Evolutionary conservation across 1,284 basidiomycete genomes (phyloP).

Genomic region (Austroboletus niveus): DNA sequence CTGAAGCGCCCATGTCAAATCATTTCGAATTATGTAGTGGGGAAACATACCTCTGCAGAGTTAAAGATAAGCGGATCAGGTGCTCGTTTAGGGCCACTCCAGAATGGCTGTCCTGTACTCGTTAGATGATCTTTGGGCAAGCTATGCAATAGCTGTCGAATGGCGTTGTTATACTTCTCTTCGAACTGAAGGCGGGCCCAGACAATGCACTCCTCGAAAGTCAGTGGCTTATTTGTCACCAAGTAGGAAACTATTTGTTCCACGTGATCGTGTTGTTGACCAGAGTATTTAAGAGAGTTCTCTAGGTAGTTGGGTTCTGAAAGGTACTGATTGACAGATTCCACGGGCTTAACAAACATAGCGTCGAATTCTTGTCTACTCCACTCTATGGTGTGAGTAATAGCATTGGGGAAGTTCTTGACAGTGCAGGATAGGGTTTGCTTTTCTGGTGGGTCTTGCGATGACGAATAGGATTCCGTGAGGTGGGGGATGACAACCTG

Average conservation of each 20-base stretch:
- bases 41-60: constrained; percentile 73
- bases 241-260: constrained; percentile 90
- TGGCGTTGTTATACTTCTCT: constrained; percentile 91
- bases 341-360: constrained; percentile 91
- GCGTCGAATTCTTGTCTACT: constrained; percentile 91
- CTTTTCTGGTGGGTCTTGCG: constrained; percentile 99
- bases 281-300: constrained; percentile 85
- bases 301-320: constrained; percentile 97
- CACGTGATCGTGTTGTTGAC: constrained; percentile 88
- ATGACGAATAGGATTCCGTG: constrained; percentile 97
- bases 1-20: constrained; percentile 40
- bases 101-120: constrained; percentile 91
- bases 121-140: constrained; percentile 92
- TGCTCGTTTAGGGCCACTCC: constrained; percentile 97
- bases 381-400: constrained; percentile 99
- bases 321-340: constrained; percentile 95
- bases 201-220: constrained; percentile 95
- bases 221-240: constrained; percentile 89
- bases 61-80: constrained; percentile 92
- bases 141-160: constrained; percentile 91
- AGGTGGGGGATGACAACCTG: constrained; percentile 96
- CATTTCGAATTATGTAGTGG: not conserved
- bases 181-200: constrained; percentile 98
- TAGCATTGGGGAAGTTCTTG: constrained; percentile 99
- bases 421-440: constrained; percentile 97